Percentiles rank a stretch among this genome's conserved stretches.
These are phyloP conservation scores for Termitomyces sp. DNA, from an alignment of 768 basidiomycete species.

Conservation along the genomic window DNA sequence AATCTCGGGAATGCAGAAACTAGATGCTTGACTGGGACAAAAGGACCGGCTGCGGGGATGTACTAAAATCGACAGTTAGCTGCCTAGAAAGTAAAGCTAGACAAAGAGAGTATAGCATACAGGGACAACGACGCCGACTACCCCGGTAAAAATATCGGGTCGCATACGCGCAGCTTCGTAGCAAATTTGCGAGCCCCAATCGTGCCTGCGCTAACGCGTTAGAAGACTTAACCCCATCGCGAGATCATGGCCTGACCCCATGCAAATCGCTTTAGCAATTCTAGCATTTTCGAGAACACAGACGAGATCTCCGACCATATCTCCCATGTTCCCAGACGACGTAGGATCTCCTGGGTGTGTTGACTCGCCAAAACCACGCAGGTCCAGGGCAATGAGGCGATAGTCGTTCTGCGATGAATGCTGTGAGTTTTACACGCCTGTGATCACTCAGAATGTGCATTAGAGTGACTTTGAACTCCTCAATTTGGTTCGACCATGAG, in stretches of 20 bases:
- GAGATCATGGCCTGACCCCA: constrained; percentile 43
- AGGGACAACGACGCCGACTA: constrained; percentile 56
- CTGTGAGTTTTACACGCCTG: neutral
- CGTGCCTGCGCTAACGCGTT: constrained; percentile 41
- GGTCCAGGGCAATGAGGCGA: constrained; percentile 54
- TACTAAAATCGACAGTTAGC: constrained; percentile 39
- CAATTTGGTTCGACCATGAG: constrained; percentile 68
- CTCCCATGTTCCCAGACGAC: constrained; percentile 53
- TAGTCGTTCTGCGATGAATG: constrained; percentile 43
- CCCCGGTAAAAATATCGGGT: constrained; percentile 57
- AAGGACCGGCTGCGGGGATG: constrained; percentile 45
- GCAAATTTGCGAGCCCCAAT: constrained; percentile 69
- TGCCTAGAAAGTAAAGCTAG: neutral
- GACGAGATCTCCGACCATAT: constrained; percentile 56
- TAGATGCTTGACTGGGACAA: constrained; percentile 39
- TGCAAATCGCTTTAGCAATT: constrained; percentile 46
- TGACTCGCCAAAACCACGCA: constrained; percentile 69
- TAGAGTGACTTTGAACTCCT: constrained; percentile 49
- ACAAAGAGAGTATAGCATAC: constrained; percentile 28
- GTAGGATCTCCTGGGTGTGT: constrained; percentile 59
- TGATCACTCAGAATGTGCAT: neutral
- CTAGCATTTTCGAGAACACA: constrained; percentile 55
- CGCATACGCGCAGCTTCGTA: constrained; percentile 65
- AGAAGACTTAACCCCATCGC: neutral
- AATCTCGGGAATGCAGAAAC: constrained; percentile 42